Conservation (phyloP, 495 filamentous ascomycete species). For the Aspergillus panamensis region DNA sequence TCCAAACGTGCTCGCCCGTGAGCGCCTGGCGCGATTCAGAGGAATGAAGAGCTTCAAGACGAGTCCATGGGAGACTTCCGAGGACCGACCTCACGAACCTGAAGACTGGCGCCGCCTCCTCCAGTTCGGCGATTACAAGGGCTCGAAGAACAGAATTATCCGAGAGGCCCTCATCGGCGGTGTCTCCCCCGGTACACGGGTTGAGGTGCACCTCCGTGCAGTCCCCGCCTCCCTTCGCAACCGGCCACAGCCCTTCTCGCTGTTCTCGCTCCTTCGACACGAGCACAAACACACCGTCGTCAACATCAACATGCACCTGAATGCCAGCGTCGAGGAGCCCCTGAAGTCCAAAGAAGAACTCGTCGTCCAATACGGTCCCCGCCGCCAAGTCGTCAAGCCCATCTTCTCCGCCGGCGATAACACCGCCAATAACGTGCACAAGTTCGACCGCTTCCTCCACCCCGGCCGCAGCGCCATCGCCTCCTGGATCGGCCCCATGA, state of each 20-base stretch:
- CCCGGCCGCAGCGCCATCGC: constrained; percentile 89
- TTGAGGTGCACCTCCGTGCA: constrained; percentile 72
- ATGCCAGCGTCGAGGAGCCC: constrained; percentile 63
- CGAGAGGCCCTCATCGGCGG: constrained; percentile 83
- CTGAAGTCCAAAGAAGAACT: constrained; percentile 88
- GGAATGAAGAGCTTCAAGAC: constrained; percentile 86
- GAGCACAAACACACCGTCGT: constrained; percentile 89
- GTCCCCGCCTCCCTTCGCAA: constrained; percentile 60
- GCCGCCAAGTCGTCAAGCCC: constrained; percentile 81
- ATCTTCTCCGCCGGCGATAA: constrained; percentile 80
- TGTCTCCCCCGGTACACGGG: constrained; percentile 74
- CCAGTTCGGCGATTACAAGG: constrained; percentile 78
- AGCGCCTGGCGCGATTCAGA: constrained; percentile 79
- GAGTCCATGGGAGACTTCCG: constrained; percentile 80
- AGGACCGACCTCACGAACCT: constrained; percentile 80
- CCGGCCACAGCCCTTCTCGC: constrained; percentile 56
- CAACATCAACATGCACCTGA: constrained; percentile 81
- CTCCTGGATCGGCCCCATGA: constrained; percentile 83
- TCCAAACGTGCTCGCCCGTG: constrained; percentile 79
- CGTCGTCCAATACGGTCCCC: constrained; percentile 82
- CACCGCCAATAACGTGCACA: constrained; percentile 92
- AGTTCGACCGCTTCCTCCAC: constrained; percentile 90
- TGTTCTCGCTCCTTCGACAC: constrained; percentile 86
- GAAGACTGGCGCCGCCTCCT: constrained; percentile 85
- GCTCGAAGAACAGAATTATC: constrained; percentile 66